Base-by-base conservation (phyloP, 2,329 filamentous ascomycete species). In the Diaporthe ilicicola region DNA sequence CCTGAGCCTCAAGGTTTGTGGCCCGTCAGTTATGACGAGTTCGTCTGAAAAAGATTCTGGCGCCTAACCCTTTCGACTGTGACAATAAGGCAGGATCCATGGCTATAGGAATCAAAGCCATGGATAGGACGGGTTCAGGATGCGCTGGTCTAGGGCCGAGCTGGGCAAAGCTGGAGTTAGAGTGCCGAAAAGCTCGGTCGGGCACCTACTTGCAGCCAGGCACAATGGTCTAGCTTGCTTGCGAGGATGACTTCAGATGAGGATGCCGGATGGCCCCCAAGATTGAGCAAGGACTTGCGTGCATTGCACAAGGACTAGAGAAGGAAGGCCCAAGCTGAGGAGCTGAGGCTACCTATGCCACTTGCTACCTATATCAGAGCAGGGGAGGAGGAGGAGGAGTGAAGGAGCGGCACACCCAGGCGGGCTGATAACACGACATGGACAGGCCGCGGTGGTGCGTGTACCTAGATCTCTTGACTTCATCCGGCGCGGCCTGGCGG, bases 351-450 rank as follows among this genome's bases (percentile, higher is more conserved):
- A 37, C 24, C 53, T 55, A 37, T 22, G 4, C 34, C 15, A 48
- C 42, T 27, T 27, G 59, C 42, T 48, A 34, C 44, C 44, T 64
- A 50, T 50, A 64, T 48, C 17, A 37, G 42, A 64, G 15, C 59
- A 62, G 59, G 56, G 56, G 55, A n/a, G n/a, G 34, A 34, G 27
- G 29, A 55, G 19, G 24, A 62, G 24, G 39, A 48, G 44, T 37
- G 59, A 50, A 37, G 27, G 27, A 34, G n/a, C 59, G 59, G 59
- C 27, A 62, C 59, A 34, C 59, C 19, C 59, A 62, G 5, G n/a
- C 29, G 59, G 42, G 59, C 59, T 48, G 59, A 62, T 62, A 48
- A 50, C 44, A 37, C 59, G 59, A 64, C 59, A 64, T 64, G 59
- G 59, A 64, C 59, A 64, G 59, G 59, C 13, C 44, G 59, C 13